Percentiles rank a stretch among this genome's conserved stretches.
Conservation (phyloP, 768 basidiomycete species). For the Amanita jacksonii region DNA sequence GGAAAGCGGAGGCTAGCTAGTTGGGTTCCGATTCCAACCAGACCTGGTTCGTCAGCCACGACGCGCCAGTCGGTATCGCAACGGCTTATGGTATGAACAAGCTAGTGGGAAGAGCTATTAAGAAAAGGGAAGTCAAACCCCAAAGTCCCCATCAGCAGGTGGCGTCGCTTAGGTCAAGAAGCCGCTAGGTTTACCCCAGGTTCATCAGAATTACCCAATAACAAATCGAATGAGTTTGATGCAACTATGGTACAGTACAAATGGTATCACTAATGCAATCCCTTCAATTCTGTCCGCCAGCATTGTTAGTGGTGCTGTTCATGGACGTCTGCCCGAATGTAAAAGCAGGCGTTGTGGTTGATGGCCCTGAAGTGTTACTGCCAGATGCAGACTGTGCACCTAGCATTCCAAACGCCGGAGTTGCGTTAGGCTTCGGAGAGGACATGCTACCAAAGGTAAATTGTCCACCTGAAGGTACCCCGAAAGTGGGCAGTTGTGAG, state of each 20-base stretch:
- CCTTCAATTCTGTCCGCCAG: background rate
- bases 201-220: too few relatives aligned
- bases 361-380: background rate
- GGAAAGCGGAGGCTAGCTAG: background rate
- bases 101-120: background rate
- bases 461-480: constrained; percentile 1
- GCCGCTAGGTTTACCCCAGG: too few relatives aligned
- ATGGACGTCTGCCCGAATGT: background rate
- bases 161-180: too few relatives aligned
- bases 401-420: background rate
- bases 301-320: background rate
- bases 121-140: background rate
- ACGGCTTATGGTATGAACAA: background rate
- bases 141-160: too few relatives aligned
- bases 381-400: background rate
- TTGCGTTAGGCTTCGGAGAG: background rate
- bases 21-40: background rate
- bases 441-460: background rate
- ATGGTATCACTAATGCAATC: constrained; percentile 1
- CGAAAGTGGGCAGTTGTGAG: constrained; percentile 4
- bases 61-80: background rate
- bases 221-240: too few relatives aligned
- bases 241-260: constrained; percentile 5
- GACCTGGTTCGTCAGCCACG: constrained; percentile 3
- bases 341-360: background rate